Conservation (phyloP, 306 rosid genomes). For the Psophocarpus tetragonolobus region DNA sequence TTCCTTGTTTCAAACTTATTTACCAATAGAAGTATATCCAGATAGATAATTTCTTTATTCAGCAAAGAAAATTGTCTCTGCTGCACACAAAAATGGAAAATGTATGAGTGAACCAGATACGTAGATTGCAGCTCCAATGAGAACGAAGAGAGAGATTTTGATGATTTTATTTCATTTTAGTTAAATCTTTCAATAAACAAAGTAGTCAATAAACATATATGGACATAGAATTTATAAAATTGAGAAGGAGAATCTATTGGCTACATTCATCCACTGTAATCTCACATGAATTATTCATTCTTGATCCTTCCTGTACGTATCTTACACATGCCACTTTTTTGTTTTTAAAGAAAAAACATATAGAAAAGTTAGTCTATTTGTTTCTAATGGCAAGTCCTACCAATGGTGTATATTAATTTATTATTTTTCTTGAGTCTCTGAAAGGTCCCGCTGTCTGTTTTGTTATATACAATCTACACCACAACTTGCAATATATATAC, state of each 20-base stretch:
- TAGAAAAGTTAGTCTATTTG: not conserved
- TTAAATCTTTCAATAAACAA: not conserved
- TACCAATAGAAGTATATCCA: not conserved
- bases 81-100: not conserved
- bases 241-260: not conserved
- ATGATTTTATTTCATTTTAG: not conserved
- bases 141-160: not conserved
- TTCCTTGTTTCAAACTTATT: not conserved
- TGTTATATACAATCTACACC: not conserved
- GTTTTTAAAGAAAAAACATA: not conserved
- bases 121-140: not conserved
- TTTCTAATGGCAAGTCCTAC: not conserved
- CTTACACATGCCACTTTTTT: not conserved
- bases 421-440: not conserved
- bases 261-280: not conserved
- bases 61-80: not conserved
- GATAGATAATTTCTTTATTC: not conserved
- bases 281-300: constrained; percentile 20
- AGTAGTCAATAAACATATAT: not conserved
- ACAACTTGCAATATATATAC: not conserved
- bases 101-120: not conserved
- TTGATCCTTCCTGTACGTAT: constrained; percentile 3
- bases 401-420: not conserved
- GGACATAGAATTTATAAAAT: not conserved
- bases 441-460: not conserved